phyloP scores from a whole-genome alignment of 75 land plant species.

The Selaginella tamariscina region DNA sequence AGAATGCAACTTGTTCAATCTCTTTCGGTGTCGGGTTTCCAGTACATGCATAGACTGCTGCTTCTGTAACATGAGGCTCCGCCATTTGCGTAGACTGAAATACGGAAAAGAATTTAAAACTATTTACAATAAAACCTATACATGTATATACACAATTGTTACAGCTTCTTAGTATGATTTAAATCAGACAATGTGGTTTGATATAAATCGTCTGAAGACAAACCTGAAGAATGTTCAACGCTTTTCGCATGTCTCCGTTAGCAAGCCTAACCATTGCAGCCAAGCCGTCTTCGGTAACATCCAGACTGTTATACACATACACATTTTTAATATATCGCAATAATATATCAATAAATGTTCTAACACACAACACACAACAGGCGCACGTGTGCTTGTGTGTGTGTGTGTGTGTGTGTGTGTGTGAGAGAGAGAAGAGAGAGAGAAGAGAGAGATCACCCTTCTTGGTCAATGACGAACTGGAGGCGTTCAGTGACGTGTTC shows the following conservation, averaged over 20 bases:
- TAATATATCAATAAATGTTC: no score
- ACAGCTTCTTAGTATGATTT: no score
- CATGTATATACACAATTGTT: background rate
- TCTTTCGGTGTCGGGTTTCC: slow-evolving; percentile 97
- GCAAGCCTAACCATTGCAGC: slow-evolving; percentile 74
- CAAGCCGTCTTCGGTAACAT: slow-evolving; percentile 64
- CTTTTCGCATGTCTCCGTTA: slow-evolving; percentile 97
- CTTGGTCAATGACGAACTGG: slow-evolving; percentile 61
- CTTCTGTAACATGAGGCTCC: slow-evolving; percentile 65
- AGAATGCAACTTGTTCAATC: slow-evolving; percentile 70
- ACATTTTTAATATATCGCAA: background rate
- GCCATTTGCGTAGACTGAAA: slow-evolving; percentile 99
- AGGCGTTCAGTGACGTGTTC: slow-evolving; percentile 63
- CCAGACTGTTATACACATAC: slow-evolving; percentile 35
- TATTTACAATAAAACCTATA: background rate
- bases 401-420: background rate
- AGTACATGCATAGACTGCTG: slow-evolving; percentile 90
- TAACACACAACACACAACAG: no score
- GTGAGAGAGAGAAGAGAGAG: background rate
- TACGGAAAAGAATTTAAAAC: slow-evolving; percentile 18
- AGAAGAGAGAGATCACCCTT: slow-evolving; percentile 36
- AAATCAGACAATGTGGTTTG: no score
- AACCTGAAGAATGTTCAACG: slow-evolving; percentile 95
- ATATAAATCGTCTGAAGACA: background rate
- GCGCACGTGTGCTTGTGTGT: background rate